Base-by-base conservation (phyloP, 2,329 filamentous ascomycete species). In the Cercospora sp. region DNA sequence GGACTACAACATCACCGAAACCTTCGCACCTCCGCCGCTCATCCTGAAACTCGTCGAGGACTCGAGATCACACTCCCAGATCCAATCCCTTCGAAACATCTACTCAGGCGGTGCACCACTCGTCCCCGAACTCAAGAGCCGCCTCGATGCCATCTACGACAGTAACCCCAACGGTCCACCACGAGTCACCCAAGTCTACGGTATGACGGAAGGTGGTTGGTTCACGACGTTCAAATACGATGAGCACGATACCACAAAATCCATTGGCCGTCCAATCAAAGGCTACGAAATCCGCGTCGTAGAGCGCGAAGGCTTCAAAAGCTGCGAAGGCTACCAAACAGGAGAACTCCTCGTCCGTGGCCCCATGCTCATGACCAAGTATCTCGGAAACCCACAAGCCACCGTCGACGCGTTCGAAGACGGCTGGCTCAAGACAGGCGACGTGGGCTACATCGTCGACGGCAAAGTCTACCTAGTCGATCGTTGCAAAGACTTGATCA, bases 371-470 rank as follows among this genome's bases (percentile, higher is more conserved):
- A 87, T 87, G 76, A 76, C 64, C 53, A 74, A 26, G 72, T 79
- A 82, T 65, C 74, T 72, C 62, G 73, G 75, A 60, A 79, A 82
- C 60, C 55, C 71, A 10, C 48, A 75, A 48, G 64, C 71, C 12
- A 75, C 75, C 10, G 53, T 48, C 16, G 63, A 70, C 9, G 65
- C 70, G 23, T 73, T 77, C 68, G 75, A 77, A 31, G 73, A 75
- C 4, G 70, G 93, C 72, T 98, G 94, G 93, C 98, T 99, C 85
- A 94, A 92, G 81, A 99, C 95, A 0, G 95, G 95, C 12, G 84
- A 87, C 69, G 53, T 81, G n/a, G 76, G 76, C 4, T 75, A 75
- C 65, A 66, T 77, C 58, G 26, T 65, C 3, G 69, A 75, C 51
- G 74, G 74, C 20, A 76, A 75, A 58, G 70, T 79, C 58, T 78